phyloP scores from a whole-genome alignment of 225 moss, liverwort and hornwort genomes.

The Anthoceros angustus region DNA sequence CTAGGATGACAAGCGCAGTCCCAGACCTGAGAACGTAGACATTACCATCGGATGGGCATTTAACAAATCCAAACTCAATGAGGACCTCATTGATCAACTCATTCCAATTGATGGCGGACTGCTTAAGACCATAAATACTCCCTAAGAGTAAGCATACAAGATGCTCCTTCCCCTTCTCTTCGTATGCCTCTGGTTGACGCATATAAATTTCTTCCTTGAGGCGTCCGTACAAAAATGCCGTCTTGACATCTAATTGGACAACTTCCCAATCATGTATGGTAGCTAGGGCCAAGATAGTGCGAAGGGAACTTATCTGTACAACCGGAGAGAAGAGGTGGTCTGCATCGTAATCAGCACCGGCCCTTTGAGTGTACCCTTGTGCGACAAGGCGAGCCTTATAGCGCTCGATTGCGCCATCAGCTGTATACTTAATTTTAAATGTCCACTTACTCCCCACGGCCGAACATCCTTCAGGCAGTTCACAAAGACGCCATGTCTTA shows the following conservation, averaged over 20 bases:
- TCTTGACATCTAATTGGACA: conserved; percentile 6
- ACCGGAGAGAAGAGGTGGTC: conserved; percentile 9
- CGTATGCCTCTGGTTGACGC: background rate
- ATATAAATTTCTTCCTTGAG: conserved; percentile 8
- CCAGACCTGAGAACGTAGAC: background rate
- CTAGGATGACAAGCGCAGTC: too few relatives aligned
- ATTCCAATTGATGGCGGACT: background rate
- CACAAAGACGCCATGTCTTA: too few relatives aligned
- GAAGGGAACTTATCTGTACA: background rate
- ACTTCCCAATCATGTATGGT: background rate
- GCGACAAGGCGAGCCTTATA: too few relatives aligned
- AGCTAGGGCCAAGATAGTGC: background rate
- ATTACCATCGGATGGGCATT: conserved; percentile 1
- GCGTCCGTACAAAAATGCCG: conserved; percentile 3
- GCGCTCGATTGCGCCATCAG: too few relatives aligned
- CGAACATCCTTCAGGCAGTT: too few relatives aligned
- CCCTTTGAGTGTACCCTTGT: too few relatives aligned
- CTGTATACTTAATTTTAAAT: too few relatives aligned
- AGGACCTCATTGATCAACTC: background rate
- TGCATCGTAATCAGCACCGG: too few relatives aligned
- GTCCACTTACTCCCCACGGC: too few relatives aligned
- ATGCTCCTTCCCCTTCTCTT: background rate
- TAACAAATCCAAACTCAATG: background rate
- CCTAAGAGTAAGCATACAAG: too few relatives aligned
- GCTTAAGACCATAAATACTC: too few relatives aligned